Conservation (phyloP, 108 stramenopile genomes). For the Nitzschia sp. region DNA sequence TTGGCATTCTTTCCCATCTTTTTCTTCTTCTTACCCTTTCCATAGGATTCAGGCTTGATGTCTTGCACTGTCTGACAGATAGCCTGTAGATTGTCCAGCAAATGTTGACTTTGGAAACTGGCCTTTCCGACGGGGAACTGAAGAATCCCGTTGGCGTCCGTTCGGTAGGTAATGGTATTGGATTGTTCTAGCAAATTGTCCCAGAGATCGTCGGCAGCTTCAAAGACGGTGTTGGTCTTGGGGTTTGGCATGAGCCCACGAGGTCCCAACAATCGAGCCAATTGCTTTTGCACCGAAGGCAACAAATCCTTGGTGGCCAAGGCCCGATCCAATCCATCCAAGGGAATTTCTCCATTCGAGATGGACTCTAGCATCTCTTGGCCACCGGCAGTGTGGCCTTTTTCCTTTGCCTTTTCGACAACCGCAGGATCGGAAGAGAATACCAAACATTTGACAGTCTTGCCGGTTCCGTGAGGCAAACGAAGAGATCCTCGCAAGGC, state of each 20-base stretch:
- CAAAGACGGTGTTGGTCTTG: constrained; percentile 89
- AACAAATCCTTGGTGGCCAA: constrained; percentile 89
- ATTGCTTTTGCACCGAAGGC: constrained; percentile 59
- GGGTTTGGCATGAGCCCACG: constrained; percentile 96
- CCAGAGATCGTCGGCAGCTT: constrained; percentile 44
- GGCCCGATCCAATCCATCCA: constrained; percentile 70
- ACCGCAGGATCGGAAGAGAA: constrained; percentile 75
- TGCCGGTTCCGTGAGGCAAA: constrained; percentile 94
- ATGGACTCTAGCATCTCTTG: constrained; percentile 81
- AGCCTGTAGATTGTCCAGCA: constrained; percentile 70
- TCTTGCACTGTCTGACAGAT: constrained; percentile 67
- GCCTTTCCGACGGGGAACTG: constrained; percentile 90
- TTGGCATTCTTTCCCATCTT: constrained; percentile 55
- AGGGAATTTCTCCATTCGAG: constrained; percentile 53
- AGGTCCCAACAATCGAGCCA: constrained; percentile 91
- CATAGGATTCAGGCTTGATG: constrained; percentile 76
- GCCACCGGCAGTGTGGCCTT: constrained; percentile 86
- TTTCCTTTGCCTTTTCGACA: constrained; percentile 59
- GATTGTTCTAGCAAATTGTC: constrained; percentile 56
- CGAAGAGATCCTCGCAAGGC: constrained; percentile 75
- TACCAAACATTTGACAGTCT: constrained; percentile 82
- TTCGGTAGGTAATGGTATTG: constrained; percentile 81
- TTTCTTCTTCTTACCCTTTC: constrained; percentile 66
- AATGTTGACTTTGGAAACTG: constrained; percentile 57
- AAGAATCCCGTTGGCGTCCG: constrained; percentile 85